Conservation (phyloP, 164 flowering plant genomes). For the Hamamelis virginiana region DNA sequence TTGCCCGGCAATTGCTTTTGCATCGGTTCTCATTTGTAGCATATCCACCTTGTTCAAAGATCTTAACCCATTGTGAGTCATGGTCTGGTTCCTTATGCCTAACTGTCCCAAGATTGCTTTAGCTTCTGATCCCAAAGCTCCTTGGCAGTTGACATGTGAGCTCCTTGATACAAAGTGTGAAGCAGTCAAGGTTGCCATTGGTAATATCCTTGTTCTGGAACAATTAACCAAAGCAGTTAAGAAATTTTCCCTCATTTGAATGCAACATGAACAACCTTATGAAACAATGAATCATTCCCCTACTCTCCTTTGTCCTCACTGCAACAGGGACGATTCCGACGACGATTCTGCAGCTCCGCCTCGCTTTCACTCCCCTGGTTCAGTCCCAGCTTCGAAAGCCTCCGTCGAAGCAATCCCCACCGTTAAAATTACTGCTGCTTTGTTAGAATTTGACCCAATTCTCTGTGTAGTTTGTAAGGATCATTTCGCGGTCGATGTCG, state of each 20-base stretch:
- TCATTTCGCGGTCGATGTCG: slow-evolving; percentile 38
- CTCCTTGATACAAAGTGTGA: slow-evolving; percentile 47
- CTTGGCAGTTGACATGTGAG: slow-evolving; percentile 28
- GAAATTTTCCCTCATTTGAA: no score
- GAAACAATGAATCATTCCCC: no score
- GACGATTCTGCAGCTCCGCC: neutral
- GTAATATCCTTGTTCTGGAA: no score
- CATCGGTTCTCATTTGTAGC: no score
- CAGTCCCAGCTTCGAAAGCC: slow-evolving; percentile 35
- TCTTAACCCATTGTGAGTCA: no score
- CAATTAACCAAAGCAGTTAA: no score
- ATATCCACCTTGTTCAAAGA: no score
- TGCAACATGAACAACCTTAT: no score
- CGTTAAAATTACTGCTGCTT: slow-evolving; percentile 35
- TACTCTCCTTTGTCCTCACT: slow-evolving; percentile 51
- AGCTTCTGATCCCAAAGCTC: slow-evolving; percentile 24
- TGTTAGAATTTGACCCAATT: slow-evolving; percentile 21
- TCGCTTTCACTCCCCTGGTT: slow-evolving; percentile 9
- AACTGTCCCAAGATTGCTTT: slow-evolving; percentile 33
- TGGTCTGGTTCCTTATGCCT: slow-evolving; percentile 36
- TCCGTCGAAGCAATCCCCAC: slow-evolving; percentile 46
- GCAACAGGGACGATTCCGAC: slow-evolving; percentile 36
- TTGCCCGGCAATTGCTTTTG: no score
- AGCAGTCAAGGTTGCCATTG: slow-evolving; percentile 54
- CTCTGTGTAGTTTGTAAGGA: slow-evolving; percentile 70